Percentiles rank a stretch among this genome's conserved stretches.
Evolutionary conservation across 1,284 basidiomycete species (phyloP).

Genomic region (Trichosporon sp.): DNA sequence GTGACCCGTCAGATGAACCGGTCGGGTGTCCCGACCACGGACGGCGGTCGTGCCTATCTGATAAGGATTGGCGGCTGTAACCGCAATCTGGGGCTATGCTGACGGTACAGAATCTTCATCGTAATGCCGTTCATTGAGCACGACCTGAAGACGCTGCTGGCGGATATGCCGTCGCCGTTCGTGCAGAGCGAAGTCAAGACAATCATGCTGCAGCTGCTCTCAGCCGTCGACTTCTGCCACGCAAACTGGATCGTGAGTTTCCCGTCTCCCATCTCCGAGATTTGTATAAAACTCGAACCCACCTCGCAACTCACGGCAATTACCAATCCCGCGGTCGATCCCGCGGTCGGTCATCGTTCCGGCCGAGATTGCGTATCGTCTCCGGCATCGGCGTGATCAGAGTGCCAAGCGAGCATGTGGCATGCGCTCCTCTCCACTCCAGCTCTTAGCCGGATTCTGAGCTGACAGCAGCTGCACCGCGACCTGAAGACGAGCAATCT

Average conservation of each 20-base stretch:
- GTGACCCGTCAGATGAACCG: constrained; percentile 53
- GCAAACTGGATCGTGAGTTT: constrained; percentile 78
- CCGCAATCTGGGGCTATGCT: neutral
- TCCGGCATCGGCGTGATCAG: neutral
- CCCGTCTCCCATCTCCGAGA: neutral
- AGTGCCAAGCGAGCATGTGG: neutral
- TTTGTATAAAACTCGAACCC: neutral
- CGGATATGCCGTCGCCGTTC: constrained; percentile 91
- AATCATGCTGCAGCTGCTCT: constrained; percentile 88
- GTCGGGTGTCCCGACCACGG: constrained; percentile 35
- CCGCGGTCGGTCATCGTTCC: neutral
- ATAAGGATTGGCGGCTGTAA: constrained; percentile 1
- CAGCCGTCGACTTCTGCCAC: constrained; percentile 89
- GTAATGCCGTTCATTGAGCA: constrained; percentile 99
- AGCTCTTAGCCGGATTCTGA: no score
- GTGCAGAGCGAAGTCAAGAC: constrained; percentile 98
- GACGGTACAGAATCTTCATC: constrained; percentile 78
- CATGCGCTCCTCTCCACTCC: neutral
- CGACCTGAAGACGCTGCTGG: constrained; percentile 93
- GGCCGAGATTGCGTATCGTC: no score
- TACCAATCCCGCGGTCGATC: neutral
- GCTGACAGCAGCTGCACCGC: constrained; percentile 68
- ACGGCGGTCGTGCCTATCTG: constrained; percentile 2
- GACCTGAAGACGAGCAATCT: constrained; percentile 98
- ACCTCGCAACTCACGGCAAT: neutral